Base-by-base conservation (phyloP, 2,329 filamentous ascomycete species). In the Phaeosphaeria sp. region DNA sequence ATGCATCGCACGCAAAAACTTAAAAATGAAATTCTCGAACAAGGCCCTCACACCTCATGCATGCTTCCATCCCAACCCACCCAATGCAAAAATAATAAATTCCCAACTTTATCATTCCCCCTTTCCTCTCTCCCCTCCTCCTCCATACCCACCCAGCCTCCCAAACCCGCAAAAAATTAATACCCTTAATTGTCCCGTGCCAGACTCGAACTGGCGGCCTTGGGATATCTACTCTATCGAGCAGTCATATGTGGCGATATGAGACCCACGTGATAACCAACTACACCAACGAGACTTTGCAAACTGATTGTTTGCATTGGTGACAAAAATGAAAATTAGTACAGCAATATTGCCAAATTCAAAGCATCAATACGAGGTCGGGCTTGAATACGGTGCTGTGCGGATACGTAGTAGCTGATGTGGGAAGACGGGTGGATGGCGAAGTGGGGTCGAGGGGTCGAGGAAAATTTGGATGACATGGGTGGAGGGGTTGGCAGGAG, bases 191-290 rank as follows among this genome's bases (percentile, higher is more conserved):
- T 70, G 68, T 65, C 61, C 63, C 71, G 63, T 73, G 65, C 69
- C 69, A 74, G 71, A 74, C 57, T 74, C 71, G 71, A 74, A 74
- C 71, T 74, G 70, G 71, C 65, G 71, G 63, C 70, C 71, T 74
- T 74, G 64, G 71, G 71, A 74, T 74, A 51, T 67, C 69, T 22
- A 61, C 49, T 57, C 51, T 51, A 53, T 27, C 17, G 61, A 70
- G 55, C 53, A 73, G 67, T 74, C 72, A 74, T 68, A 46, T 56
- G 22, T 56, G 57, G 49, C 49, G 53, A 59, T 73, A 73, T 74
- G 72, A 74, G 72, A 74, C 71, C 71, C 64, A 74, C 71, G 70
- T 74, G 69, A 74, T 73, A 73, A 74, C 70, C 71, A 63, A 73
- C 72, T 74, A 74, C 71, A 74, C 72, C 69, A 73, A 74, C 63